A percentile compares a stretch with the other conserved stretches of the same genome.
These are phyloP conservation scores for Tylopilus sp. DNA, from an alignment of 768 basidiomycete species.

Conservation along the genomic window DNA sequence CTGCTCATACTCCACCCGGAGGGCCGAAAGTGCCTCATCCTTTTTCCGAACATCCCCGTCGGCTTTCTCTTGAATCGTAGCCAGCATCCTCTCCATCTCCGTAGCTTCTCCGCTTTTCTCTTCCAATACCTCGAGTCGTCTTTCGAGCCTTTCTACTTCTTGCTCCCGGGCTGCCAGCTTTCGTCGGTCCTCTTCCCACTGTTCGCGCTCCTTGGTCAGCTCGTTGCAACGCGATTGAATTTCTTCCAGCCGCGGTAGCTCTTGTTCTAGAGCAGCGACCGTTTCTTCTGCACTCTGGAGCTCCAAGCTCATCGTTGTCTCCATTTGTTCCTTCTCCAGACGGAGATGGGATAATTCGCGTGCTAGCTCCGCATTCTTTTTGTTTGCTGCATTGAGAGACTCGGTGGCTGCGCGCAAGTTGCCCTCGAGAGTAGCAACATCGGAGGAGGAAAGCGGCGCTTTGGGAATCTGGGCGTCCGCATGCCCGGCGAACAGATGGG, in stretches of 20 bases:
- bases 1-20: slow-evolving; percentile 40
- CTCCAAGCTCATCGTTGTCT: slow-evolving; percentile 63
- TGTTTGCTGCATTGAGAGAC: slow-evolving; percentile 54
- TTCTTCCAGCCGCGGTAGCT: slow-evolving; percentile 49
- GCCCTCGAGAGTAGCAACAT: slow-evolving; percentile 55
- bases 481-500: slow-evolving; percentile 84
- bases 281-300: slow-evolving; percentile 66
- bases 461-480: slow-evolving; percentile 55
- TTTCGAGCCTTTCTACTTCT: slow-evolving; percentile 38
- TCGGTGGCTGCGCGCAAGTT: slow-evolving; percentile 60
- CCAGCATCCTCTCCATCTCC: slow-evolving; percentile 39
- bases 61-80: slow-evolving; percentile 33
- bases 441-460: slow-evolving; percentile 42
- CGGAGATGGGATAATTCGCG: slow-evolving; percentile 59
- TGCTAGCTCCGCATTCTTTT: slow-evolving; percentile 57
- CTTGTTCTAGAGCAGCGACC: slow-evolving; percentile 52
- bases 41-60: slow-evolving; percentile 41
- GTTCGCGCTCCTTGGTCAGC: slow-evolving; percentile 46
- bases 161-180: slow-evolving; percentile 36
- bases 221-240: slow-evolving; percentile 45
- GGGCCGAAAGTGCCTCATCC: slow-evolving; percentile 35
- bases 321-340: slow-evolving; percentile 67
- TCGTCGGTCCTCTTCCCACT: slow-evolving; percentile 49
- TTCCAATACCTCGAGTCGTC: slow-evolving; percentile 43
- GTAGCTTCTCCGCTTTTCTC: slow-evolving; percentile 39